phyloP scores from a whole-genome alignment of 768 basidiomycete genomes.

The Chalciporus piperatus region DNA sequence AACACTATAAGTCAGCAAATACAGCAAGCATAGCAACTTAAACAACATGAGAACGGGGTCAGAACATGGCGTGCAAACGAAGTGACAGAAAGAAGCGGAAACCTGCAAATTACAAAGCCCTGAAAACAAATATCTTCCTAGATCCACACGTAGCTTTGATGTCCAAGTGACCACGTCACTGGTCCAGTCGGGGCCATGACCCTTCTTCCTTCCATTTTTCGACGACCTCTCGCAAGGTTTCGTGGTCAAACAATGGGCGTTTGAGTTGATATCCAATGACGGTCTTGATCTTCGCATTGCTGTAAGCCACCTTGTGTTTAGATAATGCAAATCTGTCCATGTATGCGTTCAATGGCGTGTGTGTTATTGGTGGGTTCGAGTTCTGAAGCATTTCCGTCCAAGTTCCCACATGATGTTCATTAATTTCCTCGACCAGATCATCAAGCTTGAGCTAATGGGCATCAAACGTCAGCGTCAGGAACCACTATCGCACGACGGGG shows the following conservation, averaged over 20 bases:
- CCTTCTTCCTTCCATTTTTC: slow-evolving; percentile 81
- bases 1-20: slow-evolving; percentile 25
- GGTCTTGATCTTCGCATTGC: slow-evolving; percentile 69
- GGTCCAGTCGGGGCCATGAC: slow-evolving; percentile 28
- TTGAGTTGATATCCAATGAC: slow-evolving; percentile 68
- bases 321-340: slow-evolving; percentile 72
- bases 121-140: slow-evolving; percentile 13
- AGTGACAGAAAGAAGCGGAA: slow-evolving; percentile 8
- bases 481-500: neutral
- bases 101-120: slow-evolving; percentile 16
- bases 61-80: slow-evolving; percentile 15
- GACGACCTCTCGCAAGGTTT: slow-evolving; percentile 64
- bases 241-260: slow-evolving; percentile 59
- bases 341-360: slow-evolving; percentile 74
- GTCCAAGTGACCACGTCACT: slow-evolving; percentile 1
- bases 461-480: slow-evolving; percentile 1
- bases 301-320: slow-evolving; percentile 67
- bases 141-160: slow-evolving; percentile 6
- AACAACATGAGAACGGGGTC: neutral
- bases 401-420: slow-evolving; percentile 75
- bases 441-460: slow-evolving; percentile 54
- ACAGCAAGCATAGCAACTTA: slow-evolving; percentile 21
- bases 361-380: slow-evolving; percentile 67
- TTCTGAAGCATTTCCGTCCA: slow-evolving; percentile 81
- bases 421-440: slow-evolving; percentile 77